A percentile compares a stretch with the other conserved stretches of the same genome.
These are phyloP conservation scores for Panus rudis DNA, from an alignment of 768 basidiomycete genomes.

Conservation along the genomic window DNA sequence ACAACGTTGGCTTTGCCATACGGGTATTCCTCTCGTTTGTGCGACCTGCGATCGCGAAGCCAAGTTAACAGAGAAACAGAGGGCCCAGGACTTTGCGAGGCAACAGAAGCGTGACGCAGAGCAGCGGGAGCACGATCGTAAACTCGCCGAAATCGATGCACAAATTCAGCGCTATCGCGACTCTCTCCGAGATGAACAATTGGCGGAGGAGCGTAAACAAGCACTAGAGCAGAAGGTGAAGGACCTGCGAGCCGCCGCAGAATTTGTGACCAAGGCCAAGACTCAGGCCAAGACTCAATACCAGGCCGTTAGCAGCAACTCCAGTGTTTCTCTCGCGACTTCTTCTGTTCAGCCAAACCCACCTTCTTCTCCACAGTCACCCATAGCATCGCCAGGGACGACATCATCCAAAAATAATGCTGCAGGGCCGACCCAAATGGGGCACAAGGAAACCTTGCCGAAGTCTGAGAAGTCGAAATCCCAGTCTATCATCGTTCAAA, in stretches of 20 bases:
- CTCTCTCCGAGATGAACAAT: slow-evolving; percentile 28
- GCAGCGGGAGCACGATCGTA: slow-evolving; percentile 33
- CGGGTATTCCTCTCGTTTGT: slow-evolving; percentile 33
- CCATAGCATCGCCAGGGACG: slow-evolving; percentile 30
- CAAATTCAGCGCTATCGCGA: slow-evolving; percentile 31
- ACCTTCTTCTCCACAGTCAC: not conserved
- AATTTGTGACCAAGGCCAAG: slow-evolving; percentile 26
- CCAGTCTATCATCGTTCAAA: no score
- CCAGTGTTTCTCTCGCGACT: not conserved
- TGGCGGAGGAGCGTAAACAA: slow-evolving; percentile 28
- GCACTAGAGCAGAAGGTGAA: slow-evolving; percentile 35
- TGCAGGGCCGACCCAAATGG: not conserved
- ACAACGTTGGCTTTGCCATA: slow-evolving; percentile 36
- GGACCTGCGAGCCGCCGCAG: no score
- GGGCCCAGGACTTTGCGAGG: slow-evolving; percentile 30
- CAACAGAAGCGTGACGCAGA: slow-evolving; percentile 41
- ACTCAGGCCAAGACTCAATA: not conserved
- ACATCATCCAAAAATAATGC: no score
- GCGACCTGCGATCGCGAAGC: slow-evolving; percentile 38
- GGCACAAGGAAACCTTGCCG: not conserved
- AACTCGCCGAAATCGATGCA: slow-evolving; percentile 37
- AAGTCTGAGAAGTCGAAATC: no score
- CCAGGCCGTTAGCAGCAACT: not conserved
- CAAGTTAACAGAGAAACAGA: slow-evolving; percentile 35
- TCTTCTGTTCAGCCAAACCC: not conserved